Evolutionary conservation across 2,329 filamentous ascomycete genomes (phyloP), one percentile per base, ranked within the genome.

Genomic region (Cladosporium sphaerospermum): DNA sequence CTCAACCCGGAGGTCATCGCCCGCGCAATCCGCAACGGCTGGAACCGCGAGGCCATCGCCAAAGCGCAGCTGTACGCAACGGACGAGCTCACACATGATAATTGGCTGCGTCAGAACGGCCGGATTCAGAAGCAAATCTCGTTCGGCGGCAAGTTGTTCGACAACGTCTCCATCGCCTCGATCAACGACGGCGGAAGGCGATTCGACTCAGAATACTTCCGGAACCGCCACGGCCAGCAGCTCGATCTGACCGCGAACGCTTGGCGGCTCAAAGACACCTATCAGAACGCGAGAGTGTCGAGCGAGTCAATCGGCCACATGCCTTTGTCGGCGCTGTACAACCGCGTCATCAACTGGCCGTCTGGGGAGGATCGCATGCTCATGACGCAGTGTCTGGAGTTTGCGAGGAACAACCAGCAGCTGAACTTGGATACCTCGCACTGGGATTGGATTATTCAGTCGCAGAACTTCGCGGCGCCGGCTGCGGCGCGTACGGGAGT

Each of bases 321-420:
- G 33, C 54, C 40, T 19, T 50, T 58, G 11, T 32, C 14, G 3
- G 43, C 47, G 14, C 45, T 57, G 18, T 53, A 46, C 41, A 10
- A 16, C 1, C 7, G 46, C 4, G 52, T 58, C 2, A 41, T n/a
- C 1, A 53, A 51, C 8, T 58, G 56, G 54, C 57, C 57, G 7
- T 46, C 41, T 4, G 54, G 54, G 2, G 41, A 42, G 4, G 54
- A 58, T 40, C 47, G 56, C n/a, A 32, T 57, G 13, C 39, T 54
- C 9, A 39, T 58, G 41, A 60, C 58, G 1, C 39, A 50, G 41
- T 59, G 54, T 28, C 40, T 58, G 16, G 58, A 56, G 42, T 60
- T 47, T 28, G 58, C 56, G 7, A 13, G 23, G 6, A 19, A 33
- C 37, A 32, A 57, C 36, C 53, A 43, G 4, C 16, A 48, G 13